Percentiles rank a stretch among this genome's conserved stretches.
Conservation (phyloP, 2,329 filamentous ascomycete genomes). For the Hypomyces perniciosus region DNA sequence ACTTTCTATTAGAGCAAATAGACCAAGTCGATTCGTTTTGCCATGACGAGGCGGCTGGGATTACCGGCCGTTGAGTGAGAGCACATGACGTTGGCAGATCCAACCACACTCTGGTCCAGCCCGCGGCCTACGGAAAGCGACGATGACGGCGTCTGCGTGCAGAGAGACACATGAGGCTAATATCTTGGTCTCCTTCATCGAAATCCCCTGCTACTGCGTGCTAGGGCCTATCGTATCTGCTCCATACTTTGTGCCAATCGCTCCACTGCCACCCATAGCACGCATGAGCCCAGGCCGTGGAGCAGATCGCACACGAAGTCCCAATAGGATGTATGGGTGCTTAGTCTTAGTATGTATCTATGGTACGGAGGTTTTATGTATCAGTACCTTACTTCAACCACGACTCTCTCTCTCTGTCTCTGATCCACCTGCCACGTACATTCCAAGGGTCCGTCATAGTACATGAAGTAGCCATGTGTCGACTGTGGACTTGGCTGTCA, state of each 20-base stretch:
- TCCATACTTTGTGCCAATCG: neutral
- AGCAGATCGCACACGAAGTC: neutral
- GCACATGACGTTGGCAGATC: neutral
- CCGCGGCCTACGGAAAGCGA: slow-evolving; percentile 4
- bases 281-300: neutral
- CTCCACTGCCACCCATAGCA: neutral
- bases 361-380: neutral
- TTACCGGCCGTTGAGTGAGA: neutral
- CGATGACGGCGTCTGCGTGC: too few species aligned
- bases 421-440: slow-evolving; percentile 12
- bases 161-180: neutral
- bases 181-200: neutral
- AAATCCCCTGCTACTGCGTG: slow-evolving; percentile 4
- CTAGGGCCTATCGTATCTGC: neutral
- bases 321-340: too few species aligned
- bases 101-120: neutral
- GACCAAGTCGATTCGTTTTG: neutral
- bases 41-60: slow-evolving; percentile 2
- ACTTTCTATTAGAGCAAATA: neutral
- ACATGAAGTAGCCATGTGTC: slow-evolving; percentile 4
- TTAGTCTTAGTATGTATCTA: too few species aligned
- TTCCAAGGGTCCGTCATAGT: slow-evolving; percentile 2
- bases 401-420: neutral
- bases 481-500: neutral
- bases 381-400: slow-evolving; percentile 3